Evolutionary conservation across 139 green algal species (phyloP).

Genomic region (Closterium sp.): DNA sequence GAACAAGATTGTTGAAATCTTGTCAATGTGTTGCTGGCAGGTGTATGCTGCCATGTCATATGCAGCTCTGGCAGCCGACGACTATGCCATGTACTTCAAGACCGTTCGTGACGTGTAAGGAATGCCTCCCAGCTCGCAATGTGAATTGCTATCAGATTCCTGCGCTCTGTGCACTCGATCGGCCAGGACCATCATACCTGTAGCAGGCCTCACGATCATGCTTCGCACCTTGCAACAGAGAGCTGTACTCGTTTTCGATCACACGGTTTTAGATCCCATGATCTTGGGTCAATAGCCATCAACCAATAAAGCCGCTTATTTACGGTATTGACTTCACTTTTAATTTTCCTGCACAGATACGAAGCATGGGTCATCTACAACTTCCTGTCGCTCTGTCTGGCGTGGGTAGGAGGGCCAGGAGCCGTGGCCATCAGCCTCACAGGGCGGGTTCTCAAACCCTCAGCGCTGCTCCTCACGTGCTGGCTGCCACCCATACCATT

Average conservation of each 20-base stretch:
- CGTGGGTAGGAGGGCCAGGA: constrained; percentile 90
- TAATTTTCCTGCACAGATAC: constrained; percentile 19
- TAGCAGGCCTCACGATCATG: not conserved
- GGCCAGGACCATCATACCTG: too few species aligned
- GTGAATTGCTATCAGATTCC: not conserved
- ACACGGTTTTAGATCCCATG: too few species aligned
- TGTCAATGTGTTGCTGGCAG: constrained; percentile 22
- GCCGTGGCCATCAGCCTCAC: constrained; percentile 82
- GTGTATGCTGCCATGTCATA: constrained; percentile 80
- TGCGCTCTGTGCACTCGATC: too few species aligned
- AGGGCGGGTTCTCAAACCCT: constrained; percentile 79
- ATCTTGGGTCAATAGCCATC: not conserved
- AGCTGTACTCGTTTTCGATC: too few species aligned
- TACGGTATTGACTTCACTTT: too few species aligned
- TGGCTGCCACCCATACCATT: constrained; percentile 81
- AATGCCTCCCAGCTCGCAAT: not conserved
- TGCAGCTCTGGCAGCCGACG: constrained; percentile 66
- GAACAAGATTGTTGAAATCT: too few species aligned
- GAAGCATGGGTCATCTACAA: constrained; percentile 97
- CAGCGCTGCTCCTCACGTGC: constrained; percentile 78
- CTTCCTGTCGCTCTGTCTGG: constrained; percentile 88
- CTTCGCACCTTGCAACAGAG: not conserved
- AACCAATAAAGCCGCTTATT: too few species aligned
- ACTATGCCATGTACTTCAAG: constrained; percentile 81
- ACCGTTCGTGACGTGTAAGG: constrained; percentile 78